Conservation (phyloP, 305 asterid species). For the Ajuga reptans region DNA sequence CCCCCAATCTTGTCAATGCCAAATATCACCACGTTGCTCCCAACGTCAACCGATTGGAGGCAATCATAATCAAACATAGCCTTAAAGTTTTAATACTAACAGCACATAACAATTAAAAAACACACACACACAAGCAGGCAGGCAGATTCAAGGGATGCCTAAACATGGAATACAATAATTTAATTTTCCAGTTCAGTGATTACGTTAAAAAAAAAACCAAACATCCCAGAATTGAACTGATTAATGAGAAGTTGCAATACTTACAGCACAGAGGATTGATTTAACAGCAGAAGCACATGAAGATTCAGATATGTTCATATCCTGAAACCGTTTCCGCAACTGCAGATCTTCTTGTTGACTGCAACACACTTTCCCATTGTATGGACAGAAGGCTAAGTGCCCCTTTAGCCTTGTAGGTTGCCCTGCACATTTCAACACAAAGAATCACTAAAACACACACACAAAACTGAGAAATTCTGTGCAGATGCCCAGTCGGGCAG, state of each 20-base stretch:
- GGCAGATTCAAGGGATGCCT: neutral
- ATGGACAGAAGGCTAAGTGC: slow-evolving; percentile 56
- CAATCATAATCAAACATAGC: too few species aligned
- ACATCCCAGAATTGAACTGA: neutral
- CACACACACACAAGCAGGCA: neutral
- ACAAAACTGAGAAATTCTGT: neutral
- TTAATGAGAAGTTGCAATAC: slow-evolving; percentile 19
- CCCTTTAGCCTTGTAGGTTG: slow-evolving; percentile 49
- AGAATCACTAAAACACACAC: neutral
- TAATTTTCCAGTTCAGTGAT: neutral
- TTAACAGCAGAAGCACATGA: slow-evolving; percentile 67
- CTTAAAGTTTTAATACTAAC: too few species aligned
- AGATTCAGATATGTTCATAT: slow-evolving; percentile 65
- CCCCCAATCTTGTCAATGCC: too few species aligned
- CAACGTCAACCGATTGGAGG: too few species aligned
- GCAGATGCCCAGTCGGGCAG: too few species aligned
- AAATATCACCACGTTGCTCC: too few species aligned
- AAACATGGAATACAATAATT: neutral
- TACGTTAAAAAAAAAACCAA: neutral
- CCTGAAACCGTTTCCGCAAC: slow-evolving; percentile 45
- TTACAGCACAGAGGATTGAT: slow-evolving; percentile 78
- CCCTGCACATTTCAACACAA: slow-evolving; percentile 36
- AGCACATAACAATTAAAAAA: neutral
- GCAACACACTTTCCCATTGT: slow-evolving; percentile 70
- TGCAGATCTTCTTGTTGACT: slow-evolving; percentile 49